Evolutionary conservation across 768 basidiomycete species (phyloP).

Genomic region (Naematelia aurantialba): DNA sequence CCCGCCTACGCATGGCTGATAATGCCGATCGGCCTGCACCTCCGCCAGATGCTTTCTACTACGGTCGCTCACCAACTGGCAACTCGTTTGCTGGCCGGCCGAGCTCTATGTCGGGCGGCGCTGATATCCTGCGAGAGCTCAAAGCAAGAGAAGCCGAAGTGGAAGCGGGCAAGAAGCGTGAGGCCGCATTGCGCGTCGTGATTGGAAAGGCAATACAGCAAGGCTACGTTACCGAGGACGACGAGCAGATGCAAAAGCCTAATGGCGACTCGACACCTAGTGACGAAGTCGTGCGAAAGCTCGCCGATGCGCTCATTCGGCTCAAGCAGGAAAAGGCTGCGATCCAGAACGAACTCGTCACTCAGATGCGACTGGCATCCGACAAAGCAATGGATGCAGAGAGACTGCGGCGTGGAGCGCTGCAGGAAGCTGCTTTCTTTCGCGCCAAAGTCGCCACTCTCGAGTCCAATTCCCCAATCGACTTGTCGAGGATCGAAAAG

Average conservation of each 20-base stretch:
- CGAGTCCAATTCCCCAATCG: conserved; percentile 65
- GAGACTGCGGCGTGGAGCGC: conserved; percentile 67
- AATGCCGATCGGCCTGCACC: conserved; percentile 48
- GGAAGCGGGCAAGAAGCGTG: conserved; percentile 68
- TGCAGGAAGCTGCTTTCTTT: conserved; percentile 93
- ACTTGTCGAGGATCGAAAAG: conserved; percentile 68
- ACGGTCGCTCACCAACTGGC: conserved; percentile 48
- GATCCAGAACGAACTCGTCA: conserved; percentile 52
- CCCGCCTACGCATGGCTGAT: conserved; percentile 32
- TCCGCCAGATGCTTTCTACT: conserved; percentile 64
- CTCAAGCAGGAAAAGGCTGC: conserved; percentile 57
- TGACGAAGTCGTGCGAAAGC: conserved; percentile 52
- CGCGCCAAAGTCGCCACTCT: conserved; percentile 88
- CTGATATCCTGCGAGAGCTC: conserved; percentile 73
- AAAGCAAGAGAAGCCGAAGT: conserved; percentile 79
- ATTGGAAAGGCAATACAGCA: conserved; percentile 68
- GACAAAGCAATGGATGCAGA: conserved; percentile 76
- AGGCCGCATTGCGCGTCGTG: conserved; percentile 80
- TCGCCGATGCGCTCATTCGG: conserved; percentile 68
- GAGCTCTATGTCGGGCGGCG: conserved; percentile 39
- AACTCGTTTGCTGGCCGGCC: conserved; percentile 31
- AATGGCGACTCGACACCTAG: conserved; percentile 55
- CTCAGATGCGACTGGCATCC: conserved; percentile 72
- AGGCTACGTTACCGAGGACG: conserved; percentile 64
- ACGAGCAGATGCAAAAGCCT: conserved; percentile 57